A percentile compares a stretch with the other conserved stretches of the same genome.
Evolutionary conservation across 305 asterid genomes (phyloP).

Genomic region (Withania somnifera): DNA sequence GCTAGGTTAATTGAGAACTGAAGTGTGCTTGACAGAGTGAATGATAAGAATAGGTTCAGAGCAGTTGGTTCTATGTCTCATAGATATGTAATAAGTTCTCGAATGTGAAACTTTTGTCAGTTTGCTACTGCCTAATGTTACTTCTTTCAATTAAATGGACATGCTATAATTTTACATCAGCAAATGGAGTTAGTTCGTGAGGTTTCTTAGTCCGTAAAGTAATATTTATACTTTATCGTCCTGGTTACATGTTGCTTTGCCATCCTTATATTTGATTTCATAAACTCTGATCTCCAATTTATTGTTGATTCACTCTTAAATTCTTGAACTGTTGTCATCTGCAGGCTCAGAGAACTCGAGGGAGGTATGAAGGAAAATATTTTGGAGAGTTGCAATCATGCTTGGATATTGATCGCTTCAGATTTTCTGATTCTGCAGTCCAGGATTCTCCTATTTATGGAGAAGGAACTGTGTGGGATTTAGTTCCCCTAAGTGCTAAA

Average conservation of each 20-base stretch:
- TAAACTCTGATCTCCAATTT: not conserved
- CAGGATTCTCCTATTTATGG: not conserved
- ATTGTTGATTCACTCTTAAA: not conserved
- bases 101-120: not conserved
- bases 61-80: not conserved
- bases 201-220: too few relatives aligned
- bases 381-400: conserved; percentile 12
- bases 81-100: not conserved
- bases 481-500: conserved; percentile 27
- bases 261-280: not conserved
- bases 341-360: conserved; percentile 22
- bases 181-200: too few relatives aligned
- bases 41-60: not conserved
- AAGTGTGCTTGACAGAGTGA: not conserved
- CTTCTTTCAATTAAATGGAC: not conserved
- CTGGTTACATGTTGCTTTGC: not conserved
- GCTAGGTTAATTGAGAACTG: not conserved
- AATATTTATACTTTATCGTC: too few relatives aligned
- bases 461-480: conserved; percentile 45
- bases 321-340: not conserved
- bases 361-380: conserved; percentile 15
- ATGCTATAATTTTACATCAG: not conserved
- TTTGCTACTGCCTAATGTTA: not conserved
- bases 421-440: not conserved
- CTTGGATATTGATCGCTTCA: not conserved